Conservation (phyloP, 2,329 filamentous ascomycete species). For the Nectriaceae sp. region DNA sequence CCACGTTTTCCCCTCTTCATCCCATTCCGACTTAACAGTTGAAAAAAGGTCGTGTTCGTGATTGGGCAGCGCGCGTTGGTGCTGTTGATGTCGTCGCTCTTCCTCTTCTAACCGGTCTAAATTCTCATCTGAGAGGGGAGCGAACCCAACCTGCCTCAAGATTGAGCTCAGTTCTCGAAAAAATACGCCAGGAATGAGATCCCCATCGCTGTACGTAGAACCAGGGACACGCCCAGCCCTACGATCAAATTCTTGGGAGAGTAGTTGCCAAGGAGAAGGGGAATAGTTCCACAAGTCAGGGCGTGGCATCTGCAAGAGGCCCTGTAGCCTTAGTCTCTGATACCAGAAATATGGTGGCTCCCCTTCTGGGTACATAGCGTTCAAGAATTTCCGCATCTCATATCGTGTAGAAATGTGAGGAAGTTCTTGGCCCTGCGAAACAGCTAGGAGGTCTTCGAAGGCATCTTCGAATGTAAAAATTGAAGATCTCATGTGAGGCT, state of each 20-base stretch:
- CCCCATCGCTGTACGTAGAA: too few species aligned
- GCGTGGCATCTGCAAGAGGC: conserved; percentile 38
- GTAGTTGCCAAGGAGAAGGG: too few species aligned
- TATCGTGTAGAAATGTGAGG: conserved; percentile 40
- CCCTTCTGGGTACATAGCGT: conserved; percentile 40
- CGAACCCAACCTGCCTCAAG: background rate
- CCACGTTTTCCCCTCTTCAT: conserved; percentile 32
- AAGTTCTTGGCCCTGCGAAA: conserved; percentile 44
- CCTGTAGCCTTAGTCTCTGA: conserved; percentile 37
- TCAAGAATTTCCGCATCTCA: conserved; percentile 38
- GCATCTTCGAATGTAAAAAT: conserved; percentile 57
- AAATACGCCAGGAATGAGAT: too few species aligned
- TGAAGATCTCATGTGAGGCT: conserved; percentile 35
- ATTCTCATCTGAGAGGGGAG: background rate
- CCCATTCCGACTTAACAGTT: conserved; percentile 29
- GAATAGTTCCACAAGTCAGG: conserved; percentile 14
- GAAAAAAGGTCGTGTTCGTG: conserved; percentile 46
- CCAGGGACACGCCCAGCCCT: too few species aligned
- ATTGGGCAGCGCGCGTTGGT: conserved; percentile 26
- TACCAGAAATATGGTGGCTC: conserved; percentile 47
- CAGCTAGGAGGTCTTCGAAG: conserved; percentile 58
- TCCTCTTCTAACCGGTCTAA: conserved; percentile 9
- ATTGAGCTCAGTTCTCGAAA: background rate
- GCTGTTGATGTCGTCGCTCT: conserved; percentile 3
- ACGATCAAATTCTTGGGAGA: too few species aligned